A percentile compares a stretch with the other conserved stretches of the same genome.
Conservation (phyloP, 164 flowering plant species). For the grape (Vitis vinifera) region DNA sequence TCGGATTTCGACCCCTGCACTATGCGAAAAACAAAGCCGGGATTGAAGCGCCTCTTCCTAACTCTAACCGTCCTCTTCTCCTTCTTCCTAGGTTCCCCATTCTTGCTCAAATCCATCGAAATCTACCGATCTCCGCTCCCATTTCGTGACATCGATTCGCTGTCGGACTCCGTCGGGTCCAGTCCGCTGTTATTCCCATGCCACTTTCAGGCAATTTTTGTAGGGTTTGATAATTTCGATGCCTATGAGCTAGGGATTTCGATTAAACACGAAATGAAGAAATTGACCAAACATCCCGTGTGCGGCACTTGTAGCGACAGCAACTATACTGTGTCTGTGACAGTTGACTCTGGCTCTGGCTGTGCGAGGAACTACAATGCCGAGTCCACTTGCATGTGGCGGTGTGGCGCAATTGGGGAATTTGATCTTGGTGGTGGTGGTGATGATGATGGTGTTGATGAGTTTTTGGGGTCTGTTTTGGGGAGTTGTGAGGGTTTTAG, state of each 20-base stretch:
- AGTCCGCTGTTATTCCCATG: conserved; percentile 59
- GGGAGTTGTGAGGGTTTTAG: conserved; percentile 23
- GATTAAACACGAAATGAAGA: conserved; percentile 38
- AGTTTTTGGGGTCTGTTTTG: conserved; percentile 34
- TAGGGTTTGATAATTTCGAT: conserved; percentile 36
- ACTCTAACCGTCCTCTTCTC: conserved; percentile 69
- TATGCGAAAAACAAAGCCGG: conserved; percentile 69
- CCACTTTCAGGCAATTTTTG: conserved; percentile 57
- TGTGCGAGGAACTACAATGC: conserved; percentile 26
- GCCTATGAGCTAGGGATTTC: conserved; percentile 36
- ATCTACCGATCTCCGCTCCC: conserved; percentile 91
- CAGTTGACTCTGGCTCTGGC: conserved; percentile 33
- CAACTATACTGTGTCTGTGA: conserved; percentile 56
- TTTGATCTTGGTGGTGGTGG: conserved; percentile 21
- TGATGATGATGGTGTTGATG: conserved; percentile 58
- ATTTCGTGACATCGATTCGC: conserved; percentile 61
- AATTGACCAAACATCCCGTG: conserved; percentile 21
- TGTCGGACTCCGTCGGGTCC: conserved; percentile 47
- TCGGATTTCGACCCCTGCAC: conserved; percentile 41
- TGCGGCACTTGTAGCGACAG: conserved; percentile 54
- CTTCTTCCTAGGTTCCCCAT: conserved; percentile 72
- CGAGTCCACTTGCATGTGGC: conserved; percentile 32
- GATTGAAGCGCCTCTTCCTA: conserved; percentile 70
- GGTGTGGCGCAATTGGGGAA: conserved; percentile 45
- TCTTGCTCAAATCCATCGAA: conserved; percentile 76